Evolutionary conservation across 192 early-diverging fungal species (phyloP), one percentile per base, ranked within the genome.

Genomic region (Backusella macrospora): DNA sequence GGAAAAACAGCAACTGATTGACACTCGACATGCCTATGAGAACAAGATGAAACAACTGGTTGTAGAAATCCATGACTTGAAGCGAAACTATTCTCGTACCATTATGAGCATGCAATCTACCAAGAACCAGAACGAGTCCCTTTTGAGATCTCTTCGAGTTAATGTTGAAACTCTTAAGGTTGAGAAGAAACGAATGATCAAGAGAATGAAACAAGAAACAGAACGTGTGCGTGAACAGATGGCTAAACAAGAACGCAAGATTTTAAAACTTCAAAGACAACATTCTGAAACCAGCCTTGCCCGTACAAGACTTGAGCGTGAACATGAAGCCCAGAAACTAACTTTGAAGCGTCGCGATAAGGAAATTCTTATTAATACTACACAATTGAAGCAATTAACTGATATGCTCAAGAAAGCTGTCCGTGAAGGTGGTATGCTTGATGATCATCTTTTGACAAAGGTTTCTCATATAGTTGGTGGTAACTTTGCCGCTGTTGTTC

Each of bases 181-280:
- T 18, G 94, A 95, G 80, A 95, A 95, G 73, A 70, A 88, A n/a
- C 83, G 89, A 7, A 91, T 94, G 89, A 77, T 94, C 71, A 92
- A 91, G 76, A 85, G 92, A n/a, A 90, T 94, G 80, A 91, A 91
- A 68, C 86, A 88, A 45, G 91, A 94, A 68, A 80, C 88, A 0
- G 85, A 91, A 47, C 78, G 84, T 23, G 86, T 86, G 37, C 83
- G 91, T 65, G 88, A 91, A 45, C 80, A 89, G 74, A 85, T 88
- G 64, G 84, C 85, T 9, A 76, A 82, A 12, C 82, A 84, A 26
- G 85, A 88, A 37, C 86, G 85, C 59, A 88, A 90, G 75, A 86
- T 92, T 62, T 81, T 86, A 43, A 83, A 83, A n/a, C 80, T 92
- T 14, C 83, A 88, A 29, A 79, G 86, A 7, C 82, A 85, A n/a